Base-by-base conservation (phyloP, 2,329 filamentous ascomycete species). In the Purpureocillium lavendulum region DNA sequence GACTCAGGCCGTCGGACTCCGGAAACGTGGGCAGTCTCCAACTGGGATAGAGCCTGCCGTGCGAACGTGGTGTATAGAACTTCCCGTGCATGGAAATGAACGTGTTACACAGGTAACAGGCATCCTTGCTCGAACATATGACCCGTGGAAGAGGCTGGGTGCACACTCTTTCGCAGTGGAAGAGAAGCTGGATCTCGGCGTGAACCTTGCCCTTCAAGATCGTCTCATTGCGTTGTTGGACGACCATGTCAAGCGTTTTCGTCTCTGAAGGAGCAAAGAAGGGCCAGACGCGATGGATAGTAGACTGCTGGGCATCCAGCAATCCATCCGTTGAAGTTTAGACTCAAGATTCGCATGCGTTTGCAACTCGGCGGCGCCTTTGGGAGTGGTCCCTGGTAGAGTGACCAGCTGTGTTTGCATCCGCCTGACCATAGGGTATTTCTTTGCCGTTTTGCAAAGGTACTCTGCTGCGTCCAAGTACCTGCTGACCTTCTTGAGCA, bases 121-220 rank as follows among this genome's bases (percentile, higher is more conserved):
- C 45, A 12, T 49, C 42, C 11, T 51, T 53, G 31, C 40, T 49
- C 1, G 45, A 45, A n/a, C 45, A 42, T 10, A 52, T 49, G 1
- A 53, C 21, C 24, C 50, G 36, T 1, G 49, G 47, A 5, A 39
- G 41, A 2, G 12, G 33, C n/a, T 37, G 30, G 13, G n/a, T 28
- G 33, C 18, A 28, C 10, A 39, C 38, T 14, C 30, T 28, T 4
- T 47, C 40, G 2, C 49, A 30, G 17, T 52, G 39, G 40, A 46
- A 48, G 2, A 47, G 30, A 12, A 52, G 46, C 33, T 52, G 49
- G 3, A 52, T 45, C 35, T 52, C 50, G 8, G 49, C 48, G 24
- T 52, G 48, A 4, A 52, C 36, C 26, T 38, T 51, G 3, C 40
- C 31, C 16, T 33, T 11, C 6, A 11, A 18, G 7, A 33, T 10